Percentiles rank a stretch among this genome's conserved stretches.
Conservation (phyloP, 1,284 basidiomycete species). For the Cronartium quercuum region DNA sequence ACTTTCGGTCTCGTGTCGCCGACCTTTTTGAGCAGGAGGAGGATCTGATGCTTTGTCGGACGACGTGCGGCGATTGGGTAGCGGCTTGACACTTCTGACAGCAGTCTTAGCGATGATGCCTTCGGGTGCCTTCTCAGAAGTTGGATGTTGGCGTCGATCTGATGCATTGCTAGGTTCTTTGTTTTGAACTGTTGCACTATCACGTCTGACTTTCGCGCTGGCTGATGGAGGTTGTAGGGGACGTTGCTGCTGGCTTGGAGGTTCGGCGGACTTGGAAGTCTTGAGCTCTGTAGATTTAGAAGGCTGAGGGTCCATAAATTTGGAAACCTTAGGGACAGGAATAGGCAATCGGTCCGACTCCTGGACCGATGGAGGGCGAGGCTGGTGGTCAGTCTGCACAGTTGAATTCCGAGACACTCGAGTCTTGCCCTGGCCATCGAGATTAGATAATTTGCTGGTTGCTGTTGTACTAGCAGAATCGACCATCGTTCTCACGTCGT, state of each 20-base stretch:
- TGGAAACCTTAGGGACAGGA: too few relatives aligned
- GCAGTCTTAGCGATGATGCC: background rate
- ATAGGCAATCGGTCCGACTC: too few relatives aligned
- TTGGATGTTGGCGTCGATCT: background rate
- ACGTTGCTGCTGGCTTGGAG: background rate
- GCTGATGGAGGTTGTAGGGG: background rate
- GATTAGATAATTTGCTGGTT: too few relatives aligned
- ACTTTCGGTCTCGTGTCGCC: too few relatives aligned
- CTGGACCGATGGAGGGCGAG: too few relatives aligned
- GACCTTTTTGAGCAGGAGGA: too few relatives aligned
- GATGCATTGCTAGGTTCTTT: background rate
- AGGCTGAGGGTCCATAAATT: too few relatives aligned
- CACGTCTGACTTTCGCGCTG: background rate
- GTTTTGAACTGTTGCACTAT: background rate
- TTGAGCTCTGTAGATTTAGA: background rate
- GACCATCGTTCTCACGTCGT: too few relatives aligned
- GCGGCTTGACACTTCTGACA: background rate
- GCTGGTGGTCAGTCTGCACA: too few relatives aligned
- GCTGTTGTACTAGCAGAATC: too few relatives aligned
- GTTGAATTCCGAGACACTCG: background rate
- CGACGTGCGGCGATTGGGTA: background rate
- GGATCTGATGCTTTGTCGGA: background rate
- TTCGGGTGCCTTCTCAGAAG: background rate
- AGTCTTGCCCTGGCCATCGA: background rate
- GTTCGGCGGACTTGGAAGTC: background rate